These are phyloP conservation scores for Daedaleopsis sinensis DNA, from an alignment of 768 basidiomycete species.

Conservation along the genomic window DNA sequence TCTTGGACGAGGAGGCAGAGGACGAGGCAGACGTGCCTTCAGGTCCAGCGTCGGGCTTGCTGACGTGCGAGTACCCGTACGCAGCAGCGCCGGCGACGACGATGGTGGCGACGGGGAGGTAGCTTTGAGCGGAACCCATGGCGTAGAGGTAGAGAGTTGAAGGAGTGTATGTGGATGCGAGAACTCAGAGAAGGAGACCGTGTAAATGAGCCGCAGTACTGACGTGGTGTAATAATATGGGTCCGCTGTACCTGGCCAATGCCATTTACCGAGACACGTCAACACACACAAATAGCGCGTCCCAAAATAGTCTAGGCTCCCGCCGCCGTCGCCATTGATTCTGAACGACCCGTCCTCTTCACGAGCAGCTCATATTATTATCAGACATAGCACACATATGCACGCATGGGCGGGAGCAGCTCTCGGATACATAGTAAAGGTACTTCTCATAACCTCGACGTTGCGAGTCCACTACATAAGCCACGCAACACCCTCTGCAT, in stretches of 20 bases:
- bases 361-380: no score
- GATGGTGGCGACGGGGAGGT: conserved; percentile 17
- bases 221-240: conserved; percentile 21
- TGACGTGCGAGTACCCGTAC: conserved; percentile 28
- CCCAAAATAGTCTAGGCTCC: neutral
- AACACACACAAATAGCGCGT: conserved; percentile 22
- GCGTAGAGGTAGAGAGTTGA: neutral
- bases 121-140: conserved; percentile 29
- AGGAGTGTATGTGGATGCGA: neutral
- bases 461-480: conserved; percentile 6
- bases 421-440: neutral
- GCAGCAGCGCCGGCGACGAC: conserved; percentile 23
- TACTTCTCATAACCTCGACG: neutral
- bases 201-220: conserved; percentile 1
- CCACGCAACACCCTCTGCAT: conserved; percentile 21
- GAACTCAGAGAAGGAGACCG: neutral
- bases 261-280: conserved; percentile 22
- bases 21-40: conserved; percentile 7
- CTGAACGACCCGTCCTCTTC: no score
- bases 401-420: neutral
- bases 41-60: conserved; percentile 18
- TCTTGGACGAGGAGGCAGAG: conserved; percentile 15
- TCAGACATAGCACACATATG: no score
- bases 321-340: no score
- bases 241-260: conserved; percentile 6